Conservation (phyloP, 176 grass and related monocot genomes). For the Guadua angustifolia region DNA sequence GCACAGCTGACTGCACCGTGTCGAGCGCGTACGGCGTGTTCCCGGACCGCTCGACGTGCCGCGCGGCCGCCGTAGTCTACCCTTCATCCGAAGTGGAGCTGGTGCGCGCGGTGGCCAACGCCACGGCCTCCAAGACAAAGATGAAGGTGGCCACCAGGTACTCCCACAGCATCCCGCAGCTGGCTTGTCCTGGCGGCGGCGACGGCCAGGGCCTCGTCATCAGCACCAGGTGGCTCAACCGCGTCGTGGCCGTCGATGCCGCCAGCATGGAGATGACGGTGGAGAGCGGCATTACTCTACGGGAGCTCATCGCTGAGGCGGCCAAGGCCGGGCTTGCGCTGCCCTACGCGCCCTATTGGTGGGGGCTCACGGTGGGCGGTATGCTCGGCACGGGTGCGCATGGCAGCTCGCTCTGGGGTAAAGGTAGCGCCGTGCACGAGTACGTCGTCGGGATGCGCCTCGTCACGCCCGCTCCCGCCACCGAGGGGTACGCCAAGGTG, state of each 20-base stretch:
- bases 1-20: slow-evolving; percentile 52
- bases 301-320: slow-evolving; percentile 44
- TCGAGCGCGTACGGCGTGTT: slow-evolving; percentile 64
- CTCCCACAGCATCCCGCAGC: slow-evolving; percentile 71
- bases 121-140: slow-evolving; percentile 42
- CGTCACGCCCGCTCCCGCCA: slow-evolving; percentile 59
- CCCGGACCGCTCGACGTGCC: slow-evolving; percentile 64
- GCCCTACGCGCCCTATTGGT: slow-evolving; percentile 74
- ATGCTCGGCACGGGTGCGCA: slow-evolving; percentile 74
- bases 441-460: slow-evolving; percentile 70
- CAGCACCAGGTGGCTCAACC: slow-evolving; percentile 54
- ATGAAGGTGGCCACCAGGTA: slow-evolving; percentile 64
- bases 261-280: slow-evolving; percentile 33
- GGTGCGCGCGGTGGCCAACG: slow-evolving; percentile 50
- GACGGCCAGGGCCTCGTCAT: slow-evolving; percentile 52
- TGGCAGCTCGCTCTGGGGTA: slow-evolving; percentile 76
- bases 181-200: slow-evolving; percentile 62
- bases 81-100: slow-evolving; percentile 69
- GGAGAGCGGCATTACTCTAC: slow-evolving; percentile 65
- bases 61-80: slow-evolving; percentile 41
- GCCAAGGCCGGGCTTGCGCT: slow-evolving; percentile 57
- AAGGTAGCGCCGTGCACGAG: slow-evolving; percentile 85
- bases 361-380: slow-evolving; percentile 75
- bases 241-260: slow-evolving; percentile 44
- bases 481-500: slow-evolving; percentile 59